These are phyloP conservation scores for Schwanniomyces pseudopolymorphus DNA, from an alignment of 805 yeast genomes.

Conservation along the genomic window DNA sequence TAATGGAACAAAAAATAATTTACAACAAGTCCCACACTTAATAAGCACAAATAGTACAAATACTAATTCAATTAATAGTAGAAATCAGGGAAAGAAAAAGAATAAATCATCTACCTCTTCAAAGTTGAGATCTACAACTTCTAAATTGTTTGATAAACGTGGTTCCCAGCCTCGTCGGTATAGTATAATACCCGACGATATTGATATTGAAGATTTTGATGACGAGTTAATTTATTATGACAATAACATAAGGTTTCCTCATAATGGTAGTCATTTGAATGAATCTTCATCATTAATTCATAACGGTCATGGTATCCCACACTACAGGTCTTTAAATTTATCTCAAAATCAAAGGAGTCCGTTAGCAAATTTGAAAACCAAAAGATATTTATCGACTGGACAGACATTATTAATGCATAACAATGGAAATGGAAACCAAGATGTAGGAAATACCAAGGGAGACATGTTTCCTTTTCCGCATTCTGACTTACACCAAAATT, in stretches of 20 bases:
- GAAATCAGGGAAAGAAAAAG: slow-evolving; percentile 22
- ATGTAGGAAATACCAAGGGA: slow-evolving; percentile 9
- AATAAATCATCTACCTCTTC: slow-evolving; percentile 35
- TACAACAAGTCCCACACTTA: neutral
- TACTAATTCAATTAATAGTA: slow-evolving; percentile 15
- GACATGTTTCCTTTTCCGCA: slow-evolving; percentile 38
- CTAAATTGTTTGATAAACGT: slow-evolving; percentile 69
- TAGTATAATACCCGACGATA: slow-evolving; percentile 67
- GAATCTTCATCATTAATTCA: slow-evolving; percentile 33
- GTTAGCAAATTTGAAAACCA: slow-evolving; percentile 19
- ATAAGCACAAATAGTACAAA: slow-evolving; percentile 8
- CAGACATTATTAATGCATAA: slow-evolving; percentile 20
- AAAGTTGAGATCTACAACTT: slow-evolving; percentile 64
- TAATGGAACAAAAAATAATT: neutral
- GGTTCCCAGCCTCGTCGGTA: slow-evolving; percentile 73
- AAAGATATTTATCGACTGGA: slow-evolving; percentile 39
- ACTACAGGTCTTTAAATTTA: slow-evolving; percentile 41
- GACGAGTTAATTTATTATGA: slow-evolving; percentile 52
- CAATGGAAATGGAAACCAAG: slow-evolving; percentile 5
- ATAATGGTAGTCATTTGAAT: slow-evolving; percentile 24
- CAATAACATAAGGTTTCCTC: slow-evolving; percentile 39
- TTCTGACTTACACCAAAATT: slow-evolving; percentile 25
- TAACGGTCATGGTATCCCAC: slow-evolving; percentile 30
- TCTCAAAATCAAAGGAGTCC: slow-evolving; percentile 21
- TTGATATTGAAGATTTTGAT: slow-evolving; percentile 53